Percentiles rank a stretch among this genome's conserved stretches.
Conservation (phyloP, 352 stramenopile species). For the Phytophthora megakarya region DNA sequence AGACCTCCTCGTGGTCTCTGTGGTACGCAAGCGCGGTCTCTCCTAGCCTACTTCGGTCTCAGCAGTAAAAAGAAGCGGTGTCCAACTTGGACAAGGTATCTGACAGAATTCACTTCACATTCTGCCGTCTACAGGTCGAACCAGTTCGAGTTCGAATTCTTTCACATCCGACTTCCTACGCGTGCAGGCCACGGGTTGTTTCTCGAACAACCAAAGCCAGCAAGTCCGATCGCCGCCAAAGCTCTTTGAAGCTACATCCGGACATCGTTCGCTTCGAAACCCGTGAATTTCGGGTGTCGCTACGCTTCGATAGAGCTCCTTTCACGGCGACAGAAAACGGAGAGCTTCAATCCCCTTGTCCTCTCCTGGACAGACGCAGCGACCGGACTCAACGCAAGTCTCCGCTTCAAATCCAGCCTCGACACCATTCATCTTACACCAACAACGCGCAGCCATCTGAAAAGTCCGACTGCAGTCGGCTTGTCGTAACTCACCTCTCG, state of each 20-base stretch:
- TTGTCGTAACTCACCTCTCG: slow-evolving; percentile 29
- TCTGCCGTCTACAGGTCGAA: not conserved
- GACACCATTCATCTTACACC: slow-evolving; percentile 31
- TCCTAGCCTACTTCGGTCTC: not conserved
- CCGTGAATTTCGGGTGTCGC: slow-evolving; percentile 3
- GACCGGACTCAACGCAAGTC: slow-evolving; percentile 43
- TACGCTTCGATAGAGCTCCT: slow-evolving; percentile 6
- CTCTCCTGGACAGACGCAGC: slow-evolving; percentile 38
- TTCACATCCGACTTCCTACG: not conserved
- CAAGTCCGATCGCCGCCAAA: no score
- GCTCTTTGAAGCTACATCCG: not conserved
- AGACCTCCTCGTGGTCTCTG: slow-evolving; percentile 16
- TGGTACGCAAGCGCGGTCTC: slow-evolving; percentile 20
- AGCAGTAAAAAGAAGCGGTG: slow-evolving; percentile 15
- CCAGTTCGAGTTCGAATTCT: not conserved
- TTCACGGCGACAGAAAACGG: slow-evolving; percentile 35
- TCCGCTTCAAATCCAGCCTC: slow-evolving; percentile 36
- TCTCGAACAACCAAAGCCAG: no score
- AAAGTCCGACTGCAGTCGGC: slow-evolving; percentile 16
- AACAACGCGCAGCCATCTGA: slow-evolving; percentile 30
- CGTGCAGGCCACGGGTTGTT: not conserved
- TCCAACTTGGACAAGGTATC: not conserved
- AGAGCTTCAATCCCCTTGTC: slow-evolving; percentile 30
- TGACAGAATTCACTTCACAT: slow-evolving; percentile 4
- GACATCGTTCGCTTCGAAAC: slow-evolving; percentile 1